Percentiles rank a stretch among this genome's conserved stretches.
phyloP scores from a whole-genome alignment of 495 filamentous ascomycete species.

The Tuber aestivum region DNA sequence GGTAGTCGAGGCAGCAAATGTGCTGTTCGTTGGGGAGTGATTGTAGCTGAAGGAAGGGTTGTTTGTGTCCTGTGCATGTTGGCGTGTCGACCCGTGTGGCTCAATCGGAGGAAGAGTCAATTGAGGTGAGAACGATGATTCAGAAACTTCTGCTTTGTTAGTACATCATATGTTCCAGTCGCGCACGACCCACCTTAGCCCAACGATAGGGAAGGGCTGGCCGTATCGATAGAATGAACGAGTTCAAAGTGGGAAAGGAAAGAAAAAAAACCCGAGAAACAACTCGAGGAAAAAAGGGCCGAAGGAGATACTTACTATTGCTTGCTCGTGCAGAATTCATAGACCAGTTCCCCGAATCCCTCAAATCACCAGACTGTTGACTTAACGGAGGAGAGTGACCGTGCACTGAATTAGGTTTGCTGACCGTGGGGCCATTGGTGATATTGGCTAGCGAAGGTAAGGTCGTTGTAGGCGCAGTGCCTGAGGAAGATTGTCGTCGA shows the following conservation, averaged over 20 bases:
- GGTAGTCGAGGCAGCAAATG: slow-evolving; percentile 40
- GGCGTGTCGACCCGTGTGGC: slow-evolving; percentile 34
- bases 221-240: slow-evolving; percentile 12
- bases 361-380: slow-evolving; percentile 27
- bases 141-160: slow-evolving; percentile 36
- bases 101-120: slow-evolving; percentile 43
- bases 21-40: slow-evolving; percentile 37
- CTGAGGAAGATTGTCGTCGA: slow-evolving; percentile 31
- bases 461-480: slow-evolving; percentile 23
- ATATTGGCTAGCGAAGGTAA: slow-evolving; percentile 38
- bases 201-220: neutral
- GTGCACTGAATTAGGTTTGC: slow-evolving; percentile 32
- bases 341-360: slow-evolving; percentile 44
- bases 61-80: slow-evolving; percentile 34
- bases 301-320: slow-evolving; percentile 30
- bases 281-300: slow-evolving; percentile 7
- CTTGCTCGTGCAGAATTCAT: slow-evolving; percentile 37
- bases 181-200: slow-evolving; percentile 2
- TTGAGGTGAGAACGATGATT: slow-evolving; percentile 32
- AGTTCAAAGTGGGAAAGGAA: neutral
- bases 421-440: slow-evolving; percentile 23
- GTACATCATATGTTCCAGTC: slow-evolving; percentile 17
- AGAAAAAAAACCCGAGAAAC: slow-evolving; percentile 4
- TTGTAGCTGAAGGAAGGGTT: slow-evolving; percentile 38
- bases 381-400: slow-evolving; percentile 33